These are phyloP conservation scores for Aspergillus neotritici DNA, from an alignment of 2,329 filamentous ascomycete genomes.

Conservation along the genomic window DNA sequence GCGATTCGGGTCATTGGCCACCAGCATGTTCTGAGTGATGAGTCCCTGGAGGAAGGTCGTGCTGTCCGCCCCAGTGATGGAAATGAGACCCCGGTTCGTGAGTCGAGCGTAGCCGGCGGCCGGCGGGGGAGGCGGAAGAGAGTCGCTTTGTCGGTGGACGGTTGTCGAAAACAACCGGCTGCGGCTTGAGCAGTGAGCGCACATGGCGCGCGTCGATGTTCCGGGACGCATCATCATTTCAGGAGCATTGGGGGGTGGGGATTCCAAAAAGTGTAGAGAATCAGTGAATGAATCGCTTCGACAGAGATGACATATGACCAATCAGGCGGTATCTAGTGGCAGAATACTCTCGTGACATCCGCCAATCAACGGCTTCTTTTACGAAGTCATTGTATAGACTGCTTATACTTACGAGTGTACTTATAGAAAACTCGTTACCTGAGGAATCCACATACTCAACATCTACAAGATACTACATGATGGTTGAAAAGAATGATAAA, in stretches of 20 bases:
- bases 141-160: conserved; percentile 14
- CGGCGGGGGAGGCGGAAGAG: conserved; percentile 32
- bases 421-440: too few species aligned
- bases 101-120: conserved; percentile 49
- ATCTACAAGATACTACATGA: too few species aligned
- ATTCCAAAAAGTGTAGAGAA: too few species aligned
- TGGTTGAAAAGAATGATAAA: too few species aligned
- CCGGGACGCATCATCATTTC: conserved; percentile 31
- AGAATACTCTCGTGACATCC: too few species aligned
- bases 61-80: conserved; percentile 71
- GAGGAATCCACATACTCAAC: too few species aligned
- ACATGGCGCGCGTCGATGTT: conserved; percentile 19
- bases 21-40: conserved; percentile 65
- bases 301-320: too few species aligned
- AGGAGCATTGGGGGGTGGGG: not conserved
- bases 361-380: too few species aligned
- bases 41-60: conserved; percentile 83
- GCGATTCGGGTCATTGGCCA: conserved; percentile 37
- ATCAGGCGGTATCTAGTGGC: too few species aligned
- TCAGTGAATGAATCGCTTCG: too few species aligned
- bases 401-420: too few species aligned
- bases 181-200: conserved; percentile 24
- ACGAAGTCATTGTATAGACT: too few species aligned
- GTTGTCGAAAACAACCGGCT: conserved; percentile 30
- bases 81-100: conserved; percentile 70